These are phyloP conservation scores for Durusdinium trenchii DNA, from an alignment of 73 alveolate genomes.

Conservation along the genomic window DNA sequence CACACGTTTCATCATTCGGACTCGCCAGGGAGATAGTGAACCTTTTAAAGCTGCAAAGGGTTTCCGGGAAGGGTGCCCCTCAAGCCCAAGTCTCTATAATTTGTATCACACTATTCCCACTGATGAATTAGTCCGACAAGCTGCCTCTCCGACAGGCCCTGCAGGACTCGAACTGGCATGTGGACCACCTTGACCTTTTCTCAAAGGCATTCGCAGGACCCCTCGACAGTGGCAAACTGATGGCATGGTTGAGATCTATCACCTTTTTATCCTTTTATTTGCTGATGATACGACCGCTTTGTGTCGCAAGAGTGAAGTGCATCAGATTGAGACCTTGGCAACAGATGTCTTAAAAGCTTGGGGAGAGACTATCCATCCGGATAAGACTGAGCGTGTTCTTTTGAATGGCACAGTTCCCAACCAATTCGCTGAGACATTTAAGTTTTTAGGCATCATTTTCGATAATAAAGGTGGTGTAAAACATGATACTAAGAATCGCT, in stretches of 20 bases:
- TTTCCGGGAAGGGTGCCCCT: background rate
- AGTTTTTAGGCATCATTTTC: too few relatives aligned
- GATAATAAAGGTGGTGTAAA: too few relatives aligned
- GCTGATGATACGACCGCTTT: conserved; percentile 34
- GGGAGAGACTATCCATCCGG: background rate
- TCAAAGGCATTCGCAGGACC: background rate
- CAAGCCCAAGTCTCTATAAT: background rate
- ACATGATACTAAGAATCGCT: background rate
- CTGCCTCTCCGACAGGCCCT: background rate
- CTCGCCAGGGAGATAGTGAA: background rate
- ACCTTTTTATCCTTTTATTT: background rate
- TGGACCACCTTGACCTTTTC: background rate
- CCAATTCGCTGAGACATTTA: background rate
- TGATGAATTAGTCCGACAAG: background rate
- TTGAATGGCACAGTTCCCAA: background rate
- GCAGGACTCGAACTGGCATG: background rate
- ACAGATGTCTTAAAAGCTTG: background rate
- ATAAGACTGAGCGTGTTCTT: conserved; percentile 11
- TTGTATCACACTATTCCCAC: background rate
- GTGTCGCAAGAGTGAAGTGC: background rate
- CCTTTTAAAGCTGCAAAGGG: background rate
- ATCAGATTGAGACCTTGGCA: background rate
- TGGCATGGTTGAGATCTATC: background rate
- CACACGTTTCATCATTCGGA: background rate
- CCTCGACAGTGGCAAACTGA: background rate